Conservation (phyloP, 208 protist genomes). For the Wallacemonas sp. region DNA sequence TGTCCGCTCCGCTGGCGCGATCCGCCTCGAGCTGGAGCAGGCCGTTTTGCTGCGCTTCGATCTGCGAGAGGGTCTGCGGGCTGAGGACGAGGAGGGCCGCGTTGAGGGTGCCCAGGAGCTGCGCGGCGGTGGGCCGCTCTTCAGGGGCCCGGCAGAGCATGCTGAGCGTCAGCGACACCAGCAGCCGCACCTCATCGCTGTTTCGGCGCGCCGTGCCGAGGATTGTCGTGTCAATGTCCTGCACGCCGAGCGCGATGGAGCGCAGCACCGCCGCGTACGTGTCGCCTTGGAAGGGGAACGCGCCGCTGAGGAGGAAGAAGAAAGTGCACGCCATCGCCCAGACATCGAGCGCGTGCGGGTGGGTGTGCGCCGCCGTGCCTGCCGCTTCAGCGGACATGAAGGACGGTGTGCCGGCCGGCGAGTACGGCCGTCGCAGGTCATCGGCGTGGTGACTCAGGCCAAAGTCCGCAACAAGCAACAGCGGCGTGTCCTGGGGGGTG, state of each 20-base stretch:
- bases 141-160: constrained; percentile 1
- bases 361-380: neutral
- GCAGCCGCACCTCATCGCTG: neutral
- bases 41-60: neutral
- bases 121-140: constrained; percentile 3
- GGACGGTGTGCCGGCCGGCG: constrained; percentile 2
- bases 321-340: constrained; percentile 47
- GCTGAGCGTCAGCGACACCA: constrained; percentile 8
- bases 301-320: constrained; percentile 43
- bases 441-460: neutral
- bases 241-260: neutral
- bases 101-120: neutral
- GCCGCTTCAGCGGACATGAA: constrained; percentile 14
- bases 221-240: neutral
- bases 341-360: constrained; percentile 26
- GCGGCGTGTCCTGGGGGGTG: neutral
- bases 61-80: neutral
- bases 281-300: constrained; percentile 30
- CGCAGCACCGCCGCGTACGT: constrained; percentile 21
- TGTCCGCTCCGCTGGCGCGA: too few relatives aligned
- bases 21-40: neutral
- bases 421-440: neutral
- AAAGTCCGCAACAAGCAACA: constrained; percentile 14
- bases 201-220: neutral
- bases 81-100: neutral